phyloP scores from a whole-genome alignment of 805 yeast genomes.

The Starmerella apicola region DNA sequence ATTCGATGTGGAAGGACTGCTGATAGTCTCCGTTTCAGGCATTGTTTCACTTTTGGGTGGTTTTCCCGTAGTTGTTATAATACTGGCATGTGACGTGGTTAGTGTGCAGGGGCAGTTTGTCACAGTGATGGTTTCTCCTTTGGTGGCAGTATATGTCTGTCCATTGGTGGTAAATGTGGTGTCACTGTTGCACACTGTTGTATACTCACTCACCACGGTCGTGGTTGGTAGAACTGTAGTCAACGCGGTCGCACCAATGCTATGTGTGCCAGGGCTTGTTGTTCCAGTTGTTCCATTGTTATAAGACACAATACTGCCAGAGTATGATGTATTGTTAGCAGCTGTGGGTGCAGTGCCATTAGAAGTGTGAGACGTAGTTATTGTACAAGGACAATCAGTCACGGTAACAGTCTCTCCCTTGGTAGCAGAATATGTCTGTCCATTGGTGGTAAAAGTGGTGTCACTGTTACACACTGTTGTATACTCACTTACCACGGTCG shows the following conservation, averaged over 20 bases:
- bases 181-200: conserved; percentile 45
- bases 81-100: no score
- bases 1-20: no score
- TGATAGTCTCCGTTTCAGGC: no score
- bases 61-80: no score
- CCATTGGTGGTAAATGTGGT: conserved; percentile 49
- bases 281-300: no score
- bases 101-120: conserved; percentile 28
- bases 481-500: neutral
- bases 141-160: conserved; percentile 55
- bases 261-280: no score
- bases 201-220: neutral
- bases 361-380: neutral
- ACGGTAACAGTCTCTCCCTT: conserved; percentile 13
- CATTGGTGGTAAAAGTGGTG: conserved; percentile 11
- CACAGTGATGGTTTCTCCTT: conserved; percentile 61
- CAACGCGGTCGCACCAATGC: no score
- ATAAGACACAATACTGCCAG: no score
- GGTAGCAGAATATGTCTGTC: conserved; percentile 17
- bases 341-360: no score
- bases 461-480: conserved; percentile 13
- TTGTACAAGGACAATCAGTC: conserved; percentile 13
- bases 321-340: no score
- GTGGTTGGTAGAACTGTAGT: no score
- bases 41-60: no score